Evolutionary conservation across 179 eudicot species (phyloP).

Genomic region (Actinidia polygama): DNA sequence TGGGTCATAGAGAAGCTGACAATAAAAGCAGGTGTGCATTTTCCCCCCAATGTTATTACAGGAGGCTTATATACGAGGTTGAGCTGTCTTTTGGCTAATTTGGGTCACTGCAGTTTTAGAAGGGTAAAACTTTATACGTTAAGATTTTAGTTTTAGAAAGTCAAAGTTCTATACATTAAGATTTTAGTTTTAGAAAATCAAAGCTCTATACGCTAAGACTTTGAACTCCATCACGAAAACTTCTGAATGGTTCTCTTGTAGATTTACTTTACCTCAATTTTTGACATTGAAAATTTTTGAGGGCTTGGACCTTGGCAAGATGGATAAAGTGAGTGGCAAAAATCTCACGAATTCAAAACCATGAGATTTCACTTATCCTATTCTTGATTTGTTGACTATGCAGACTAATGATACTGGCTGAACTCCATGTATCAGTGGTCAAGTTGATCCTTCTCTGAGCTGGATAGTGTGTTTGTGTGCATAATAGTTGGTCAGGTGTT

Average conservation of each 20-base stretch:
- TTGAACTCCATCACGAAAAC: background rate
- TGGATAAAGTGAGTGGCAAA: constrained; percentile 50
- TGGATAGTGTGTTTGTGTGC: constrained; percentile 60
- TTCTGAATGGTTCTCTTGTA: constrained; percentile 26
- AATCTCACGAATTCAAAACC: background rate
- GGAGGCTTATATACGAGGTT: background rate
- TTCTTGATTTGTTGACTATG: constrained; percentile 23
- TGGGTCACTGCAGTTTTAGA: background rate
- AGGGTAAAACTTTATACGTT: too few species aligned
- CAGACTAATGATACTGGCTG: constrained; percentile 86
- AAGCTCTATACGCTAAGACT: too few species aligned
- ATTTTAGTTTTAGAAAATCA: too few species aligned
- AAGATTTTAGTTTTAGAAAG: too few species aligned
- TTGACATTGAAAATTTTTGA: constrained; percentile 78
- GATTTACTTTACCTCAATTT: constrained; percentile 69
- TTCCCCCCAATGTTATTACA: background rate
- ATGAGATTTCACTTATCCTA: background rate
- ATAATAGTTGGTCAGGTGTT: too few species aligned
- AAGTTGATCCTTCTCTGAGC: constrained; percentile 67
- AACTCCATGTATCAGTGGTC: constrained; percentile 63
- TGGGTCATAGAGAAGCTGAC: constrained; percentile 93
- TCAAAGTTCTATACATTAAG: too few species aligned
- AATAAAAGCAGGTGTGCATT: constrained; percentile 76
- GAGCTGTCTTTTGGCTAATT: background rate
- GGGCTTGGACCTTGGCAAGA: constrained; percentile 73